Evolutionary conservation across 1,139 yeast species (phyloP).

Genomic region (Neolecta irregularis): DNA sequence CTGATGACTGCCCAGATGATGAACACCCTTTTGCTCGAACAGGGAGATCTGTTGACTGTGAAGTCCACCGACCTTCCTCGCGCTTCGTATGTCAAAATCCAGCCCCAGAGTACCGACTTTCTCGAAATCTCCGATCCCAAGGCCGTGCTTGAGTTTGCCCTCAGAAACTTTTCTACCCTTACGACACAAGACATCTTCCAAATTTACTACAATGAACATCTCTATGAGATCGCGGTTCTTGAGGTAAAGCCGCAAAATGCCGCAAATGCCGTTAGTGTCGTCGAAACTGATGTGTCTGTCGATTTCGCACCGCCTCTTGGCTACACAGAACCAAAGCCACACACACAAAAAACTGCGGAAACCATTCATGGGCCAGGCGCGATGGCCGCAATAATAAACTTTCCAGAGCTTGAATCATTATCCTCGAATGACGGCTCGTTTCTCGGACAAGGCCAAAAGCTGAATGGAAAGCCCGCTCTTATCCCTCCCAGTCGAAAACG

Average conservation of each 20-base stretch:
- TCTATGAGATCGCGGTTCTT: conserved; percentile 66
- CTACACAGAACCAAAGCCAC: conserved; percentile 59
- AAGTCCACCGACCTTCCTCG: conserved; percentile 60
- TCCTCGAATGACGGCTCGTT: conserved; percentile 25
- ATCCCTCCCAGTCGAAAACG: conserved; percentile 10
- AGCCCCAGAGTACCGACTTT: conserved; percentile 89
- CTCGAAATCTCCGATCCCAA: conserved; percentile 89
- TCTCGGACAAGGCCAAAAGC: conserved; percentile 52
- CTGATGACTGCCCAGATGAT: conserved; percentile 36
- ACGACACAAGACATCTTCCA: conserved; percentile 78
- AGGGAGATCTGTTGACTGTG: conserved; percentile 68
- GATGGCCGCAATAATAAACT: conserved; percentile 21
- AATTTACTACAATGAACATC: conserved; percentile 64
- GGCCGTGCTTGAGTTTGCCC: conserved; percentile 84
- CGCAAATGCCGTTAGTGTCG: conserved; percentile 56
- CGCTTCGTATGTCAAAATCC: conserved; percentile 80
- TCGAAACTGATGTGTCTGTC: conserved; percentile 91
- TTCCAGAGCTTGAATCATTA: conserved; percentile 12
- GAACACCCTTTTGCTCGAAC: conserved; percentile 51
- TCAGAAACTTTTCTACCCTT: conserved; percentile 76
- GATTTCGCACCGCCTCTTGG: conserved; percentile 99
- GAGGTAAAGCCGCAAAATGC: conserved; percentile 71
- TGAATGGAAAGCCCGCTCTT: conserved; percentile 43
- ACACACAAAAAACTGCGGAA: conserved; percentile 13
- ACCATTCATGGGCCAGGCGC: conserved; percentile 27